Evolutionary conservation across 495 filamentous ascomycete genomes (phyloP), one percentile per base, ranked within the genome.

Genomic region (Tetracladium setigerum): DNA sequence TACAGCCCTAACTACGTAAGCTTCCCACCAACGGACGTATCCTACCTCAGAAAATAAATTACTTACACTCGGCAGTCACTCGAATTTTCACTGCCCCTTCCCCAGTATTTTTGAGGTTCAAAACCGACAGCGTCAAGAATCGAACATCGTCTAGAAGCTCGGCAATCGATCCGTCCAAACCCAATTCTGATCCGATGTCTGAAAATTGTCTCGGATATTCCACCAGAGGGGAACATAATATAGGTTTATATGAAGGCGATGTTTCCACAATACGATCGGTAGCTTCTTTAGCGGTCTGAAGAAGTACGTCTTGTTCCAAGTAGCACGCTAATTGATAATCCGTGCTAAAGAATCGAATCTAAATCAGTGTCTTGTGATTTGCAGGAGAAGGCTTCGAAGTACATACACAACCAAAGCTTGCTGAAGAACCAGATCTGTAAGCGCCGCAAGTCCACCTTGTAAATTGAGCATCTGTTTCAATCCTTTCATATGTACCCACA

Each of bases 401-500:
- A n/a, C n/a, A n/a, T n/a, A n/a, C n/a, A n/a, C n/a, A n/a, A n/a
- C n/a, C n/a, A n/a, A n/a, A 11, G 18, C 14, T 15, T 38, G 46
- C 3, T 27, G 15, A n/a, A 36, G 38, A 30, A 37, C 40, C 4
- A 17, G 50, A 49, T 54, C 49, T 14, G 41, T 45, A 13, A 55
- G 48, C 2, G 24, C 39, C 19, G 30, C 19, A 2, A 51, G 33
- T 19, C 58, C 53, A 4, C 53, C 55, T 8, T 47, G 35, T 11
- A 50, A n/a, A 5, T 34, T 15, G 10, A 59, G 49, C 31, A 63
- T 50, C 27, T 47, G 38, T 18, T 42, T 46, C 9, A 63, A 34
- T 4, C 58, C 58, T 9, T 43, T 22, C 24, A 63, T 41, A 38
- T 63, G 60, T 38, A 59, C 54, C 38, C 53, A 49, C 45, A 63